Evolutionary conservation across 352 stramenopile species (phyloP).

Genomic region (Pythium chondricola): DNA sequence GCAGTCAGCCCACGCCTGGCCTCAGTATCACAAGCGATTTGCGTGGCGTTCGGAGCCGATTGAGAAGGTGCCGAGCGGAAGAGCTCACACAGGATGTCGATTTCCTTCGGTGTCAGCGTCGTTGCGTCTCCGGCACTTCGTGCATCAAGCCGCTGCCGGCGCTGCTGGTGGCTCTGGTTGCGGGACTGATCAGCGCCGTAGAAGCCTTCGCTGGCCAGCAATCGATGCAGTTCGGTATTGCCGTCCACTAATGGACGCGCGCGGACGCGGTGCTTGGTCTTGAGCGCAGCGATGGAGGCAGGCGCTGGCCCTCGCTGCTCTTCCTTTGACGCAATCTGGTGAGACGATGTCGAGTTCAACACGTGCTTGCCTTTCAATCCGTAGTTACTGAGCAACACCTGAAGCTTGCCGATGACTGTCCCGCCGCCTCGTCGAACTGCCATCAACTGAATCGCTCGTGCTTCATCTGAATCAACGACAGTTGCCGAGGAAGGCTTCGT

Average conservation of each 20-base stretch:
- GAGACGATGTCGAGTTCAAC: too few relatives aligned
- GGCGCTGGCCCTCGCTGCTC: not conserved
- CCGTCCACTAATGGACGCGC: conserved; percentile 65
- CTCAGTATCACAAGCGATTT: conserved; percentile 53
- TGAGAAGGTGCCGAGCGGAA: conserved; percentile 22
- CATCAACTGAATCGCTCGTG: not conserved
- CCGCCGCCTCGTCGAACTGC: not conserved
- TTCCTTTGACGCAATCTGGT: not conserved
- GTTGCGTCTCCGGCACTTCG: conserved; percentile 29
- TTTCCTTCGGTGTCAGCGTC: conserved; percentile 50
- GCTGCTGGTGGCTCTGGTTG: conserved; percentile 5
- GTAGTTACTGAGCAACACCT: conserved; percentile 88
- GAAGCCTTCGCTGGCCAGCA: conserved; percentile 61
- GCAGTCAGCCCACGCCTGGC: conserved; percentile 38
- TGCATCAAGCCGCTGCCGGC: conserved; percentile 14
- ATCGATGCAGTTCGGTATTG: conserved; percentile 58
- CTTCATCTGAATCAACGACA: not conserved
- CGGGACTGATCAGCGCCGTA: conserved; percentile 24
- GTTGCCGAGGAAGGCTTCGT: not conserved
- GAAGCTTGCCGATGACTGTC: conserved; percentile 52
- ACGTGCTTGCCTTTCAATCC: conserved; percentile 40
- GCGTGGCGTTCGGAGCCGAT: conserved; percentile 19
- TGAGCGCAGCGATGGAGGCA: conserved; percentile 6
- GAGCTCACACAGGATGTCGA: conserved; percentile 56
- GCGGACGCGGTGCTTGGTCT: conserved; percentile 59